phyloP scores from a whole-genome alignment of 208 protist genomes.

The Trypanosoma rangeli region DNA sequence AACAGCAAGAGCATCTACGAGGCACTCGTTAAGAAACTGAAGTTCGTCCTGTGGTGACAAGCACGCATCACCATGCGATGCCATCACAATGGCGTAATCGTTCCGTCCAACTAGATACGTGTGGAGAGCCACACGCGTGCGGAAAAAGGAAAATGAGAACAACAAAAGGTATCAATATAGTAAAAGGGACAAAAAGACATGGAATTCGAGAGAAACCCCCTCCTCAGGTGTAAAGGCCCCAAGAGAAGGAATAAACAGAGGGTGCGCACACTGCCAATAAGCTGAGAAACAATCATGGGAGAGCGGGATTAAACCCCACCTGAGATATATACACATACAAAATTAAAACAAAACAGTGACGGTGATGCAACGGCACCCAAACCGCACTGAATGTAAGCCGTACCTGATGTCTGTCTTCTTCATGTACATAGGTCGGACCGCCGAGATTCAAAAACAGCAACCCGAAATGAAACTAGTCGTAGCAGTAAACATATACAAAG shows the following conservation, averaged over 20 bases:
- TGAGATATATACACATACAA: neutral
- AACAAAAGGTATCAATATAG: neutral
- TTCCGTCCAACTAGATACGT: neutral
- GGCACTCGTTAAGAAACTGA: conserved; percentile 61
- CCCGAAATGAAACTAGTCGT: neutral
- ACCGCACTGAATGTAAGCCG: too few species aligned
- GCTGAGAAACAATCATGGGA: neutral
- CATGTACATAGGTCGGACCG: too few species aligned
- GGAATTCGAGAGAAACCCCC: too few species aligned
- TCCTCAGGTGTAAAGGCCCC: too few species aligned
- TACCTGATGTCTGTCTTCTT: too few species aligned
- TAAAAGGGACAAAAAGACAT: too few species aligned
- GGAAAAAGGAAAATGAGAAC: neutral
- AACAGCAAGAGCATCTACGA: conserved; percentile 47
- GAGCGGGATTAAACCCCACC: too few species aligned
- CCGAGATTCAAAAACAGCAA: too few species aligned
- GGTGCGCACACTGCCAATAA: too few species aligned
- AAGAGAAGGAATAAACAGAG: too few species aligned
- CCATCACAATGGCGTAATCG: neutral
- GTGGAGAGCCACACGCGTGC: neutral
- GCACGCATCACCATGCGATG: neutral
- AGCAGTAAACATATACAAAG: neutral
- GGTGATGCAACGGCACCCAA: neutral
- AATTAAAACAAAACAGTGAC: neutral
- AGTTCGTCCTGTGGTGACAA: conserved; percentile 29